Evolutionary conservation across 108 stramenopile genomes (phyloP).

Genomic region (Nitzschia inconspicua): DNA sequence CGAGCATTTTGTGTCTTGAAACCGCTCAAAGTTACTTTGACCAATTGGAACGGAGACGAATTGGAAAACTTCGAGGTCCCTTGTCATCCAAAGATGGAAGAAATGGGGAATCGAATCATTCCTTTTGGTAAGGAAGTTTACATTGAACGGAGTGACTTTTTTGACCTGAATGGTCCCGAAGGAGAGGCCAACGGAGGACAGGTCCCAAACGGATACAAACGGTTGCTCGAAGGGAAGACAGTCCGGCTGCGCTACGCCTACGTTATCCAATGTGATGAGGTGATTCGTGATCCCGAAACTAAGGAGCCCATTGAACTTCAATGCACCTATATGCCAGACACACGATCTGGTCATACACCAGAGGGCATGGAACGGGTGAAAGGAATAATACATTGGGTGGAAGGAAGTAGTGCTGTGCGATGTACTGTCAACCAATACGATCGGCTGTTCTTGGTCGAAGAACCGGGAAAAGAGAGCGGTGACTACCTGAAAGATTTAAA

Average conservation of each 20-base stretch:
- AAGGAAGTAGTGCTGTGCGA: slow-evolving; percentile 52
- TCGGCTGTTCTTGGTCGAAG: slow-evolving; percentile 78
- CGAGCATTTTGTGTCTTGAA: slow-evolving; percentile 81
- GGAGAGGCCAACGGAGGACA: slow-evolving; percentile 53
- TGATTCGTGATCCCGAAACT: slow-evolving; percentile 71
- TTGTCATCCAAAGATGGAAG: slow-evolving; percentile 78
- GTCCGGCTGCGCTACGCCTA: slow-evolving; percentile 89
- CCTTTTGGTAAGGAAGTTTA: slow-evolving; percentile 77
- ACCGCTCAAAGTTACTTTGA: slow-evolving; percentile 83
- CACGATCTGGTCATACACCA: slow-evolving; percentile 80
- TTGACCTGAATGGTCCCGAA: slow-evolving; percentile 82
- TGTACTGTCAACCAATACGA: slow-evolving; percentile 84
- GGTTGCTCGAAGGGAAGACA: slow-evolving; percentile 63
- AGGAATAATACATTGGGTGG: slow-evolving; percentile 93
- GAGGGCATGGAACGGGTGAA: slow-evolving; percentile 78
- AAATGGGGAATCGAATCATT: slow-evolving; percentile 72
- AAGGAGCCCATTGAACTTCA: slow-evolving; percentile 68
- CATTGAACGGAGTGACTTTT: slow-evolving; percentile 88
- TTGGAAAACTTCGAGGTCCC: slow-evolving; percentile 70
- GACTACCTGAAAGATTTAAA: slow-evolving; percentile 83
- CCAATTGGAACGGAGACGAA: slow-evolving; percentile 68
- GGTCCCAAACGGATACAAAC: slow-evolving; percentile 86
- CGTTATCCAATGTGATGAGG: slow-evolving; percentile 79
- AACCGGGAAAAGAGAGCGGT: slow-evolving; percentile 78
- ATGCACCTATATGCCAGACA: slow-evolving; percentile 76